Evolutionary conservation across 805 yeast genomes (phyloP).

Genomic region (Suhomyces emberorum): DNA sequence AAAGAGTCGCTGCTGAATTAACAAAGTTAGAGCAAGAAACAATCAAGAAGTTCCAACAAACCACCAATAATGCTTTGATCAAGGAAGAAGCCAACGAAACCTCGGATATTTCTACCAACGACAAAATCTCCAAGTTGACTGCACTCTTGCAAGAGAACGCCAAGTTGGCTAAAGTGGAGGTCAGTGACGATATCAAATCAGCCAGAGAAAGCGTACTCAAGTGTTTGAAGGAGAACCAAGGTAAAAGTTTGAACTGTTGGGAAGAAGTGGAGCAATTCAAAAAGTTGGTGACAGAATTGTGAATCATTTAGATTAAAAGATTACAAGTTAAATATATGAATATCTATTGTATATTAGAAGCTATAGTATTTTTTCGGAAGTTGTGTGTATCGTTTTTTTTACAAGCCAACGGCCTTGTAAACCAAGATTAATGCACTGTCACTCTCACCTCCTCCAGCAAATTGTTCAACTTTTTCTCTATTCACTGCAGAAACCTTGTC

Average conservation of each 20-base stretch:
- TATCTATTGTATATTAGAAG: not conserved
- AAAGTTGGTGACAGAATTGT: slow-evolving; percentile 50
- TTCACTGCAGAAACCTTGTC: slow-evolving; percentile 78
- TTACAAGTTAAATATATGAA: not conserved
- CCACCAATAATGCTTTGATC: slow-evolving; percentile 42
- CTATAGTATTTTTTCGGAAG: too few species aligned
- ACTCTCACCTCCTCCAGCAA: slow-evolving; percentile 98
- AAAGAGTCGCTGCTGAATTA: slow-evolving; percentile 58
- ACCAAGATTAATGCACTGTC: slow-evolving; percentile 89
- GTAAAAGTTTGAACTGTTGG: slow-evolving; percentile 76
- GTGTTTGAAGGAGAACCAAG: slow-evolving; percentile 63
- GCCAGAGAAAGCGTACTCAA: slow-evolving; percentile 50
- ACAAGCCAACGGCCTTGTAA: slow-evolving; percentile 76
- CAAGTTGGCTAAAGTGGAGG: slow-evolving; percentile 28
- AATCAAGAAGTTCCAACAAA: slow-evolving; percentile 47
- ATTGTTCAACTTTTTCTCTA: slow-evolving; percentile 74
- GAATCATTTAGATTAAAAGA: not conserved
- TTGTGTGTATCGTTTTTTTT: too few species aligned
- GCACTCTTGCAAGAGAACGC: slow-evolving; percentile 33
- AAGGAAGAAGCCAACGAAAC: slow-evolving; percentile 25
- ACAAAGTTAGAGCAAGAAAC: slow-evolving; percentile 53
- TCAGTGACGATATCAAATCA: slow-evolving; percentile 36
- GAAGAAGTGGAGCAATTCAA: slow-evolving; percentile 73
- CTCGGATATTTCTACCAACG: slow-evolving; percentile 33
- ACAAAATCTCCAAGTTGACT: slow-evolving; percentile 39